These are phyloP conservation scores for Aspergillus aculeatinus DNA, from an alignment of 2,329 filamentous ascomycete species.

Conservation along the genomic window DNA sequence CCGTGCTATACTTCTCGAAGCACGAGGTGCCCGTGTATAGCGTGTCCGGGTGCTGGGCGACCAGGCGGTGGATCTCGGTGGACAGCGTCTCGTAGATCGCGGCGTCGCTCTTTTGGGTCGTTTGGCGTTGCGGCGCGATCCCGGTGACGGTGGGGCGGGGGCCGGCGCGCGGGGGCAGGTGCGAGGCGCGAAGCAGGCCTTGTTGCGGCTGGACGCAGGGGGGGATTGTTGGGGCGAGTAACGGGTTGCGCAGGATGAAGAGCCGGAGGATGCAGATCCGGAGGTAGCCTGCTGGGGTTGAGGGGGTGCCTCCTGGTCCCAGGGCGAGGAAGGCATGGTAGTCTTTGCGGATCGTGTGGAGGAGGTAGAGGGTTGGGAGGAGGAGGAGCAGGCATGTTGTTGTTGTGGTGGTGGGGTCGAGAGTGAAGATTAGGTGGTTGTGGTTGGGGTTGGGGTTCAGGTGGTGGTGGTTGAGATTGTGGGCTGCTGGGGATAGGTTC, in stretches of 20 bases:
- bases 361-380: slow-evolving; percentile 50
- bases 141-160: slow-evolving; percentile 67
- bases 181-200: slow-evolving; percentile 57
- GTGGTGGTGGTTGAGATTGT: not conserved
- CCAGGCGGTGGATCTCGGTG: slow-evolving; percentile 54
- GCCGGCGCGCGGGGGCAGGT: slow-evolving; percentile 62
- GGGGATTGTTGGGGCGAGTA: slow-evolving; percentile 57
- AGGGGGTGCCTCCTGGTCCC: slow-evolving; percentile 76
- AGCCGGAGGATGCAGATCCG: slow-evolving; percentile 70
- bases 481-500: not conserved
- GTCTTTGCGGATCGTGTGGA: slow-evolving; percentile 60
- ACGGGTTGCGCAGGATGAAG: slow-evolving; percentile 70
- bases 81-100: slow-evolving; percentile 58
- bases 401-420: not conserved
- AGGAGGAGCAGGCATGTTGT: slow-evolving; percentile 9
- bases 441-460: not conserved
- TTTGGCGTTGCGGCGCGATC: slow-evolving; percentile 78
- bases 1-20: slow-evolving; percentile 79
- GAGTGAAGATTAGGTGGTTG: not conserved
- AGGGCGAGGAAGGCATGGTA: slow-evolving; percentile 74
- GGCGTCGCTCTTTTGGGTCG: slow-evolving; percentile 62
- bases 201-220: slow-evolving; percentile 52
- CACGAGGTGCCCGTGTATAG: slow-evolving; percentile 68
- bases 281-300: slow-evolving; percentile 70
- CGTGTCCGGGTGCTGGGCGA: slow-evolving; percentile 44